Evolutionary conservation across 164 flowering plant genomes (phyloP), one percentile per base, ranked within the genome.

Genomic region (Houttuynia cordata): DNA sequence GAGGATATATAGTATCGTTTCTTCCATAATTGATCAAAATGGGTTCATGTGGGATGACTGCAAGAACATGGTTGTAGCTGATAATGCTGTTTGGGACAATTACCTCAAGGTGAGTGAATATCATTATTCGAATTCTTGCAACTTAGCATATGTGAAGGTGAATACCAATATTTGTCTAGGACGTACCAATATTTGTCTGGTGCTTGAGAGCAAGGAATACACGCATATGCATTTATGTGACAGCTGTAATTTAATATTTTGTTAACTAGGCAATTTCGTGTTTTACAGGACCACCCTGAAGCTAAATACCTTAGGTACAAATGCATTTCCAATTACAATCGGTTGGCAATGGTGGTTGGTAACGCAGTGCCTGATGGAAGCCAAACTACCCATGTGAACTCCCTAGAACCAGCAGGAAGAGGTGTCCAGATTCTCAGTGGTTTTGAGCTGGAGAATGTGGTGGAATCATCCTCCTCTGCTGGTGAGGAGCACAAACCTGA

Each of bases 201-300:
- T 45, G 15, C 49, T 45, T 45, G 49, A 45, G 49, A 45, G 0
- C 17, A 17, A 12, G 3, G 17, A 12, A 45, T 45, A 6, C 37
- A 30, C 17, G 49, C 49, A 45, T 45, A 12, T 17, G 14, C 17
- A 17, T 17, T 45, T 45, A 45, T 45, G 17, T 45, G 49, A 45
- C 13, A 2, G 17, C 49, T 45, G 14, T 45, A 30, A 12, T 45
- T 14, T 17, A 8, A 12, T 14, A 12, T 1, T 45, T 45, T 45
- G 14, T 45, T 12, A 45, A n/a, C 42, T 23, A 25, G 30, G 24
- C 20, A 54, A 30, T 37, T 30, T 55, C 30, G 17, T 10, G n/a
- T 64, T 34, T 47, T 57, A 52, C 69, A 66, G 69, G 64, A 23
- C 25, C 69, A 60, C 53, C 69, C 69, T 54, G 69, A 60, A 66